Base-by-base conservation (phyloP, 2,329 filamentous ascomycete genomes). In the Calonectria hongkongensis region DNA sequence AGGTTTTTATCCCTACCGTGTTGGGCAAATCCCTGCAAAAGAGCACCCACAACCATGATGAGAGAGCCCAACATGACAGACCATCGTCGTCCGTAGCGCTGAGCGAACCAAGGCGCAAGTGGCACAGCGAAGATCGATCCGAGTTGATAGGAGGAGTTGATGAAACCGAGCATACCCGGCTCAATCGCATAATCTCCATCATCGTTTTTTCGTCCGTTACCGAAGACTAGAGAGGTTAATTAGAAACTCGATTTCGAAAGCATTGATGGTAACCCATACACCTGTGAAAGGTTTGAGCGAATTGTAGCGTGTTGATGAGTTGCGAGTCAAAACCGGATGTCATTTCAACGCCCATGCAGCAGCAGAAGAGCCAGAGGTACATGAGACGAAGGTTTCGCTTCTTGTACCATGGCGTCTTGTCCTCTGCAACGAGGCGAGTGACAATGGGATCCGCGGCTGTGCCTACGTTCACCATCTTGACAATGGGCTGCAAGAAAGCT, bases 41-140 rank as follows among this genome's bases (percentile, higher is more conserved):
- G 74, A 4, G 89, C 87, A 15, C 90, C 90, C 15, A 87, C 76
- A 30, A 89, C 82, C 87, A 91, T 91, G 74, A 91, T 84, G 0
- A 84, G 66, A 16, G 89, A 91, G 0, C 90, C 90, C 30, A 87
- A 81, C 73, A 91, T 84, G 71, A 92, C 89, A n/a, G 88, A 86
- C 84, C 85, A 87, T 72, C 88, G 83, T 48, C 77, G 74, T 33
- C 77, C 89, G 48, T 86, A 83, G 25, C 82, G 81, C 70, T 91
- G 87, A 65, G 88, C 88, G 5, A 91, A 76, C 68, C 86, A 85
- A 0, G 89, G 86, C 3, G 90, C 88, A 70, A 91, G 82, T 0
- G 89, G 89, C 10, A 91, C 86, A 25, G 85, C 86, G 45, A 88
- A 83, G 68, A 91, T 87, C 10, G 89, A 89, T 4, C 89, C 89